Percentiles rank a stretch among this genome's conserved stretches.
phyloP scores from a whole-genome alignment of 768 basidiomycete species.

The Gautieria morchelliformis region DNA sequence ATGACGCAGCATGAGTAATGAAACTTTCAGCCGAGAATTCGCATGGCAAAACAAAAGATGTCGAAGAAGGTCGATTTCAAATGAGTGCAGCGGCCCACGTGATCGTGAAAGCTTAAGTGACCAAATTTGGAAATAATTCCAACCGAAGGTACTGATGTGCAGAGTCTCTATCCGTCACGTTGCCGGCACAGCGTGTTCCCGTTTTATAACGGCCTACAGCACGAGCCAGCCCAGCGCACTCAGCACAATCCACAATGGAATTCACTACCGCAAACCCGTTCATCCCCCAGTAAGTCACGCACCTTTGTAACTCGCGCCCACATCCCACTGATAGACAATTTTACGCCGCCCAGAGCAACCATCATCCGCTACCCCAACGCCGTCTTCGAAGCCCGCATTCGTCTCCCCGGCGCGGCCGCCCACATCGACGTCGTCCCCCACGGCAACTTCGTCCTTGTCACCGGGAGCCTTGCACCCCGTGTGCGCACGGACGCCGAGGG shows the following conservation, averaged over 20 bases:
- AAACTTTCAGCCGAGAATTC: too few species aligned
- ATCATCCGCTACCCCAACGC: neutral
- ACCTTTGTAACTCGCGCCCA: neutral
- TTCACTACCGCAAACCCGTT: slow-evolving; percentile 5
- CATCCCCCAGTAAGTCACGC: neutral
- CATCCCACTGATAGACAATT: neutral
- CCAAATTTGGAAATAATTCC: too few species aligned
- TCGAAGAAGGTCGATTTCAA: too few species aligned
- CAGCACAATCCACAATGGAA: neutral
- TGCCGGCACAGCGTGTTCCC: too few species aligned
- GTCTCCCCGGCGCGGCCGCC: neutral
- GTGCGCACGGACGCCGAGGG: neutral
- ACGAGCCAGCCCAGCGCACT: too few species aligned
- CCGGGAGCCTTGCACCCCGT: neutral
- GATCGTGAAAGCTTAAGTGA: too few species aligned
- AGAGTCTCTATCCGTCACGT: too few species aligned
- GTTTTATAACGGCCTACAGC: too few species aligned
- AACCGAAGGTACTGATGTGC: too few species aligned
- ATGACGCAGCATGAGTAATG: too few species aligned
- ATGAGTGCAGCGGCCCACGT: too few species aligned
- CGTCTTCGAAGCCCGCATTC: neutral
- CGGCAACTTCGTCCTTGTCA: neutral
- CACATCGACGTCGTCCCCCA: neutral
- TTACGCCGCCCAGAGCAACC: neutral
- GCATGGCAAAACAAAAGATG: too few species aligned